Percentiles rank a stretch among this genome's conserved stretches.
Evolutionary conservation across 2,329 filamentous ascomycete genomes (phyloP).

Genomic region (Diaporthe aspalathi): DNA sequence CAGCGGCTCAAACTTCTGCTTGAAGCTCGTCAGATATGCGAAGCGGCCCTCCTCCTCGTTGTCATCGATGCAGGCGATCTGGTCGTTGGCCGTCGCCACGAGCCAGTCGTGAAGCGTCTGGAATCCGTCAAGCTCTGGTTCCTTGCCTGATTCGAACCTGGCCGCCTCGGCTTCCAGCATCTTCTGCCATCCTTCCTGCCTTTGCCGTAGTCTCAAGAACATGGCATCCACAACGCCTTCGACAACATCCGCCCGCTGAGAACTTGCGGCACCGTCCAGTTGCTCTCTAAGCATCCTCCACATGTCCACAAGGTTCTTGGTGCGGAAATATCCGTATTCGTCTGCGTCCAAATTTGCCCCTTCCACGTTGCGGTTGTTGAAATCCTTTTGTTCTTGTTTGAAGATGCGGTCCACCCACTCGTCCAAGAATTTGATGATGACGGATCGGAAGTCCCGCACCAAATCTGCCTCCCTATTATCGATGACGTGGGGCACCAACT

Average conservation of each 20-base stretch:
- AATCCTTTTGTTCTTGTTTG: slow-evolving; percentile 81
- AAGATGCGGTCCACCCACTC: slow-evolving; percentile 98
- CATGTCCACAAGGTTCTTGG: slow-evolving; percentile 90
- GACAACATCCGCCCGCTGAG: slow-evolving; percentile 87
- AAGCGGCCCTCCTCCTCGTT: slow-evolving; percentile 79
- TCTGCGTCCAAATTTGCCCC: slow-evolving; percentile 83
- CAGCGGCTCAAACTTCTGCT: slow-evolving; percentile 81
- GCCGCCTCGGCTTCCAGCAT: slow-evolving; percentile 88
- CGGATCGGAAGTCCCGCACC: slow-evolving; percentile 90
- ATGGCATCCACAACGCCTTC: slow-evolving; percentile 97
- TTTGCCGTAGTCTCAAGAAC: slow-evolving; percentile 84
- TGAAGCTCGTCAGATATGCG: slow-evolving; percentile 89
- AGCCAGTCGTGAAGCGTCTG: slow-evolving; percentile 95
- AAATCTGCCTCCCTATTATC: slow-evolving; percentile 92
- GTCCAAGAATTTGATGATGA: slow-evolving; percentile 95
- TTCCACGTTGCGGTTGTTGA: slow-evolving; percentile 80
- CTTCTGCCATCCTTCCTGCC: slow-evolving; percentile 87
- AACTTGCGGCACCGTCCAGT: slow-evolving; percentile 84
- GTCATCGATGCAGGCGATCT: slow-evolving; percentile 98
- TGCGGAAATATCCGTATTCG: slow-evolving; percentile 90
- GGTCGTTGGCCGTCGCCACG: slow-evolving; percentile 95
- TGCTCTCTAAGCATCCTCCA: slow-evolving; percentile 99
- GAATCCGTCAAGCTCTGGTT: slow-evolving; percentile 71
- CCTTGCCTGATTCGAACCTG: slow-evolving; percentile 72
- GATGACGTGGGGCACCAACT: slow-evolving; percentile 87